Evolutionary conservation across 2,329 filamentous ascomycete species (phyloP).

Genomic region (Ciborinia camelliae): DNA sequence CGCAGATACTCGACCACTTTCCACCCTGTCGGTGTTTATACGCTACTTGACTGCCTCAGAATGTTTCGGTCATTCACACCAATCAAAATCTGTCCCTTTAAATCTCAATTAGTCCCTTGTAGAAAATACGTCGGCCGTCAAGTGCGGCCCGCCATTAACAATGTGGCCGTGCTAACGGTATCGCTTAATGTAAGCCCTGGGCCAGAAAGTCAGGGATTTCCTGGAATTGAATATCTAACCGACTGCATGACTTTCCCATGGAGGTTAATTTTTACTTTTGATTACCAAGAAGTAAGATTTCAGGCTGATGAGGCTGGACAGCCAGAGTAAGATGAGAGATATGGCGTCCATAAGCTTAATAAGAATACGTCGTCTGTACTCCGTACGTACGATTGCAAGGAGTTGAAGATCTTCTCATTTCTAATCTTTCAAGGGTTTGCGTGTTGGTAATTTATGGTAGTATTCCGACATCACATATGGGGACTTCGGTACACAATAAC

Average conservation of each 20-base stretch:
- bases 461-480: neutral
- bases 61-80: neutral
- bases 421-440: slow-evolving; percentile 16
- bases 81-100: neutral
- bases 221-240: neutral
- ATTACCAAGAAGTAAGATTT: neutral
- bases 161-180: neutral
- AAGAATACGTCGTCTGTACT: slow-evolving; percentile 3
- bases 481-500: slow-evolving; percentile 16
- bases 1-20: neutral
- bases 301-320: neutral
- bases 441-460: slow-evolving; percentile 2
- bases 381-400: slow-evolving; percentile 3
- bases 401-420: slow-evolving; percentile 1
- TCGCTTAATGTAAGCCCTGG: slow-evolving; percentile 10
- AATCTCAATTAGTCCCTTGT: neutral
- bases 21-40: neutral
- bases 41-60: neutral
- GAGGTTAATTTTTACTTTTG: neutral
- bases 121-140: neutral
- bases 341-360: slow-evolving; percentile 6
- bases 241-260: slow-evolving; percentile 2
- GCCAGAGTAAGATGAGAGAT: neutral
- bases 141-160: slow-evolving; percentile 13
- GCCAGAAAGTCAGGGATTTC: slow-evolving; percentile 2